Conservation (phyloP, 441 rosid genomes). For the Pelargonium fulgidum region DNA sequence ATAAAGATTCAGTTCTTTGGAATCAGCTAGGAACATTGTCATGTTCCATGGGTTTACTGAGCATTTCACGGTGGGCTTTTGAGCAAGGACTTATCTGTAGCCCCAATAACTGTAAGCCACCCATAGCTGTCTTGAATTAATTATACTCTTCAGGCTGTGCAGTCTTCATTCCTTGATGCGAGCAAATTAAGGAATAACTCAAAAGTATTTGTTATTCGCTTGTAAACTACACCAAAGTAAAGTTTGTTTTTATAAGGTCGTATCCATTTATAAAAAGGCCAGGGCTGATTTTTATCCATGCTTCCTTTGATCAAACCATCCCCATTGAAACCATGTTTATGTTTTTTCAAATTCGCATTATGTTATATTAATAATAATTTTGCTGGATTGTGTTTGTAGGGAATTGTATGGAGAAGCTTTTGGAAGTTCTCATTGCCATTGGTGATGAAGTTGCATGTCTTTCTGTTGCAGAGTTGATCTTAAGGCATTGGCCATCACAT, state of each 20-base stretch:
- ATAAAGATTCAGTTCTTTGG: slow-evolving; percentile 96
- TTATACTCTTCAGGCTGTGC: neutral
- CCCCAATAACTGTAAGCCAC: slow-evolving; percentile 84
- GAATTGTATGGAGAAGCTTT: slow-evolving; percentile 99
- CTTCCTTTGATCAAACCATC: slow-evolving; percentile 5
- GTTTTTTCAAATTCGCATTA: slow-evolving; percentile 3
- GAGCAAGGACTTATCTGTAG: slow-evolving; percentile 99
- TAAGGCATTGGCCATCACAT: slow-evolving; percentile 99
- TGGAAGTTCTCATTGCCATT: slow-evolving; percentile 97
- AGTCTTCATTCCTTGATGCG: neutral
- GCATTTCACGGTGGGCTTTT: slow-evolving; percentile 98
- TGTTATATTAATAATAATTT: slow-evolving; percentile 10
- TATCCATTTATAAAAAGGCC: neutral
- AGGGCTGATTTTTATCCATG: slow-evolving; percentile 4
- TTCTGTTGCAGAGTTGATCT: slow-evolving; percentile 83
- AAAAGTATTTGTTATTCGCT: no score
- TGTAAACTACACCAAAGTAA: no score
- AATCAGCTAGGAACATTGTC: slow-evolving; percentile 94
- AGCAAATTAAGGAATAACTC: no score
- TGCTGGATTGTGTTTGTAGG: slow-evolving; percentile 39
- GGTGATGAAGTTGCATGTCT: slow-evolving; percentile 99
- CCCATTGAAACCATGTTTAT: slow-evolving; percentile 8
- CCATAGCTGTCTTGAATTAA: slow-evolving; percentile 11
- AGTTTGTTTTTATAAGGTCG: no score
- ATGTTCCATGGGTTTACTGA: slow-evolving; percentile 87